Evolutionary conservation across 768 basidiomycete genomes (phyloP).

Genomic region (Tylopilus felleus): DNA sequence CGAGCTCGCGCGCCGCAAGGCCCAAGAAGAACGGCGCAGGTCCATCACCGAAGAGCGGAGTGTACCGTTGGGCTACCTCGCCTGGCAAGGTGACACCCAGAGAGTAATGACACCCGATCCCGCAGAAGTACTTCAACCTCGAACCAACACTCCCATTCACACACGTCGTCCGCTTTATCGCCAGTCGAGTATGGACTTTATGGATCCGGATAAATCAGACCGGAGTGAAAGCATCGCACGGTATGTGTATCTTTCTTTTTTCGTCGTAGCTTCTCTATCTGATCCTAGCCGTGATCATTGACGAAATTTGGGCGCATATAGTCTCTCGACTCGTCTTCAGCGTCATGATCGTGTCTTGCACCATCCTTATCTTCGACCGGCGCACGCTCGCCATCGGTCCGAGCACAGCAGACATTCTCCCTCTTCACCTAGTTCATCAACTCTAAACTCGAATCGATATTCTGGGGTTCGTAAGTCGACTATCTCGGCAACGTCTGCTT

Average conservation of each 20-base stretch:
- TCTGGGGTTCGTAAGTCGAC: constrained; percentile 28
- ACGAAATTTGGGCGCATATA: constrained; percentile 29
- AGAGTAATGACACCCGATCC: constrained; percentile 27
- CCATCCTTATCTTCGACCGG: constrained; percentile 54
- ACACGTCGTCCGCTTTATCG: constrained; percentile 62
- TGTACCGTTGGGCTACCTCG: constrained; percentile 12
- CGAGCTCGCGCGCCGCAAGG: constrained; percentile 67
- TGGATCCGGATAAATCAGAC: constrained; percentile 47
- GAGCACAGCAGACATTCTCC: constrained; percentile 30
- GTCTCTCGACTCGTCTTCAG: constrained; percentile 66
- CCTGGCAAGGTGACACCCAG: constrained; percentile 7
- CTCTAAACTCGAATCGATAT: constrained; percentile 47
- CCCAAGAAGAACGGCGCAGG: constrained; percentile 48
- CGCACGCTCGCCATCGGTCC: constrained; percentile 26
- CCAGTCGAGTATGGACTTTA: constrained; percentile 87
- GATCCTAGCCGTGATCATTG: constrained; percentile 5
- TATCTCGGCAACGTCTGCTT: constrained; percentile 26
- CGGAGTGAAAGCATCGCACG: constrained; percentile 53
- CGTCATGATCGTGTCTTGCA: constrained; percentile 58
- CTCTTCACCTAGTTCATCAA: constrained; percentile 64
- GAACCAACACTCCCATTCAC: constrained; percentile 45
- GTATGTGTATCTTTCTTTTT: constrained; percentile 44
- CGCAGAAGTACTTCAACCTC: constrained; percentile 42
- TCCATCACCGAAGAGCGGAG: constrained; percentile 47
- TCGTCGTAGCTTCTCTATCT: not conserved